These are phyloP conservation scores for Phialocephala subalpina DNA, from an alignment of 2,329 filamentous ascomycete species.

Conservation along the genomic window DNA sequence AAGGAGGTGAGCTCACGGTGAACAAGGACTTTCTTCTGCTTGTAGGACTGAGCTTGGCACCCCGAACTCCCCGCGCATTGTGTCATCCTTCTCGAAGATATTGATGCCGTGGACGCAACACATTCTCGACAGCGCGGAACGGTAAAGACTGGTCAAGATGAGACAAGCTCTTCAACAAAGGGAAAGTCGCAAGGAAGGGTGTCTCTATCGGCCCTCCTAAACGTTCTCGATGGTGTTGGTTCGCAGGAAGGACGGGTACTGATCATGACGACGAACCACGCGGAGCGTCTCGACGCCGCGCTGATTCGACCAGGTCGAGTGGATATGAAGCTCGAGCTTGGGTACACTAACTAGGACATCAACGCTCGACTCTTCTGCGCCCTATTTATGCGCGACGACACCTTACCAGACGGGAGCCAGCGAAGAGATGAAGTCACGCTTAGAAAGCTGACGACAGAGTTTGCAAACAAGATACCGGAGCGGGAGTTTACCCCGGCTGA, in stretches of 20 bases:
- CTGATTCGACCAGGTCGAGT: constrained; percentile 90
- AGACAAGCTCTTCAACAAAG: constrained; percentile 13
- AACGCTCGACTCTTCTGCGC: constrained; percentile 2
- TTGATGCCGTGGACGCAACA: constrained; percentile 48
- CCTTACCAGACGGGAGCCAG: constrained; percentile 10
- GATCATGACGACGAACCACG: constrained; percentile 98
- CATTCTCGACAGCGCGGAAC: constrained; percentile 42
- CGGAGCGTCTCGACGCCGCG: constrained; percentile 92
- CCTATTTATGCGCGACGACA: constrained; percentile 14
- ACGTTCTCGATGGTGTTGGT: constrained; percentile 84
- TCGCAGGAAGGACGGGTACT: constrained; percentile 78
- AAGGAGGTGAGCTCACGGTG: no score
- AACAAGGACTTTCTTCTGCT: no score
- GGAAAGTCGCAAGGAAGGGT: constrained; percentile 8
- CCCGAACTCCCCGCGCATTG: constrained; percentile 44
- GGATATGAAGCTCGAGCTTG: constrained; percentile 55
- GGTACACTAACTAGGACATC: constrained; percentile 1
- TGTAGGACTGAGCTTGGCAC: no score
- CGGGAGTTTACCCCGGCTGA: no score
- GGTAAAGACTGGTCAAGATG: constrained; percentile 26
- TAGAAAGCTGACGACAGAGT: constrained; percentile 17
- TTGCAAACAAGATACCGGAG: no score
- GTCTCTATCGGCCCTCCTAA: constrained; percentile 83
- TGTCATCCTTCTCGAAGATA: constrained; percentile 61
- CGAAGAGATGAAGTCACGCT: constrained; percentile 18